Conservation (phyloP, 495 filamentous ascomycete species). For the Jackrogersella minutella region DNA sequence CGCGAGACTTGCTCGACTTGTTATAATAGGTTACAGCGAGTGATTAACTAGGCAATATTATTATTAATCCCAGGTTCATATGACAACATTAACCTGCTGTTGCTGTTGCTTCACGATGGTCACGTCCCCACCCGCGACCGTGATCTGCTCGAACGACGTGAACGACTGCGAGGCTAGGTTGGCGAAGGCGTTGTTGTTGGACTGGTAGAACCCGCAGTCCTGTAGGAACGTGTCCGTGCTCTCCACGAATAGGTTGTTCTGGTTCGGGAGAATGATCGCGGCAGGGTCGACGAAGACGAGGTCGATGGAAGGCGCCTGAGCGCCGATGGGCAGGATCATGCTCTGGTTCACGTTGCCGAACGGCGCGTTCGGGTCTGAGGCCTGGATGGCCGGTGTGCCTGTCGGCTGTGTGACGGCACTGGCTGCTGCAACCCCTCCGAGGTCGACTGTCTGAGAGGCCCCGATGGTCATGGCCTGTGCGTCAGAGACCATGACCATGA, state of each 20-base stretch:
- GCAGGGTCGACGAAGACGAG: slow-evolving; percentile 48
- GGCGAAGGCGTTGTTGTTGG: slow-evolving; percentile 34
- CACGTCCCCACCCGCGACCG: slow-evolving; percentile 20
- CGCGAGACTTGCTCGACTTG: slow-evolving; percentile 9
- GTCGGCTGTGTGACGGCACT: slow-evolving; percentile 26
- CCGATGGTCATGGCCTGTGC: slow-evolving; percentile 46
- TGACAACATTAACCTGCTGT: slow-evolving; percentile 11
- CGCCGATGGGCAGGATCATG: slow-evolving; percentile 44
- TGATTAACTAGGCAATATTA: background rate
- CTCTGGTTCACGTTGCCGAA: slow-evolving; percentile 43
- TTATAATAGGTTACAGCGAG: background rate
- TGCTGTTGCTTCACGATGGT: slow-evolving; percentile 34
- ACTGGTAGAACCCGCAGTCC: slow-evolving; percentile 44
- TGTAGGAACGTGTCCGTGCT: slow-evolving; percentile 40
- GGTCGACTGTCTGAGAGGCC: slow-evolving; percentile 36
- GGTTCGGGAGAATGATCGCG: slow-evolving; percentile 45
- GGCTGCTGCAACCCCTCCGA: slow-evolving; percentile 23
- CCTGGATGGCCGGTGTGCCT: slow-evolving; percentile 22
- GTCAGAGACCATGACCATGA: slow-evolving; percentile 48
- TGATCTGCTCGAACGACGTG: slow-evolving; percentile 31
- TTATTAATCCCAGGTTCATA: background rate
- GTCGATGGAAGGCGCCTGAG: slow-evolving; percentile 38
- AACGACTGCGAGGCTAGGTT: slow-evolving; percentile 26
- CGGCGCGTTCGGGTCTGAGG: slow-evolving; percentile 32
- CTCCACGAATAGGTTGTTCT: slow-evolving; percentile 43